A percentile compares a stretch with the other conserved stretches of the same genome.
phyloP scores from a whole-genome alignment of 148 eudicot genomes.

The Pouteria glomerata region DNA sequence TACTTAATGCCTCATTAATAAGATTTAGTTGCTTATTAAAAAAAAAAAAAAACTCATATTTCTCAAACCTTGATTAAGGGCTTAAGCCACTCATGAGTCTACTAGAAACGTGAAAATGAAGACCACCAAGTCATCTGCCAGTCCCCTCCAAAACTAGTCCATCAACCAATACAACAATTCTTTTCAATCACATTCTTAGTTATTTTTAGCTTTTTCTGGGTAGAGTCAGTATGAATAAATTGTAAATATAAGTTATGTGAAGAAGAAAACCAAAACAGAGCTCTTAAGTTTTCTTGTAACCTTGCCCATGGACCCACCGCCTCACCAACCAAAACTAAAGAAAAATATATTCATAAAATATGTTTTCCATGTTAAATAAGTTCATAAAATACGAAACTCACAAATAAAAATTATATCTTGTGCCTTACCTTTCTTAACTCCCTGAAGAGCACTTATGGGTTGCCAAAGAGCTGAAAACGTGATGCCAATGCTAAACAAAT shows the following conservation, averaged over 20 bases:
- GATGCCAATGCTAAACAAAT: conserved; percentile 94
- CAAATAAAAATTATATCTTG: neutral
- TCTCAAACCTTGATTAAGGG: too few species aligned
- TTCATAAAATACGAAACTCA: neutral
- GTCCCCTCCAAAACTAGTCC: too few species aligned
- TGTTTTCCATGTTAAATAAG: neutral
- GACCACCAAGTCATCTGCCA: too few species aligned
- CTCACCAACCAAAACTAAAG: neutral
- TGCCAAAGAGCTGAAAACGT: conserved; percentile 94
- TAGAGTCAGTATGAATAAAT: neutral
- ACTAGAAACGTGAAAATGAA: too few species aligned
- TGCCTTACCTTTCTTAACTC: conserved; percentile 73
- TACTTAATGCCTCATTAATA: too few species aligned
- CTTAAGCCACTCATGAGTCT: too few species aligned
- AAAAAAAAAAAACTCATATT: too few species aligned
- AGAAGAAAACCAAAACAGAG: neutral
- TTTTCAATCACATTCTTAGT: too few species aligned
- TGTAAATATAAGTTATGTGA: neutral
- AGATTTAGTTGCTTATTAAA: too few species aligned
- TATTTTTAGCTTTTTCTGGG: too few species aligned
- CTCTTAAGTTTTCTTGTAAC: neutral
- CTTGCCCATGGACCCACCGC: neutral
- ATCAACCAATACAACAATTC: too few species aligned
- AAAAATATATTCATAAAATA: neutral
- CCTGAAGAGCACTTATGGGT: conserved; percentile 94